These are phyloP conservation scores for Phyllosticta paracitricarpa DNA, from an alignment of 2,329 filamentous ascomycete genomes.

Conservation along the genomic window DNA sequence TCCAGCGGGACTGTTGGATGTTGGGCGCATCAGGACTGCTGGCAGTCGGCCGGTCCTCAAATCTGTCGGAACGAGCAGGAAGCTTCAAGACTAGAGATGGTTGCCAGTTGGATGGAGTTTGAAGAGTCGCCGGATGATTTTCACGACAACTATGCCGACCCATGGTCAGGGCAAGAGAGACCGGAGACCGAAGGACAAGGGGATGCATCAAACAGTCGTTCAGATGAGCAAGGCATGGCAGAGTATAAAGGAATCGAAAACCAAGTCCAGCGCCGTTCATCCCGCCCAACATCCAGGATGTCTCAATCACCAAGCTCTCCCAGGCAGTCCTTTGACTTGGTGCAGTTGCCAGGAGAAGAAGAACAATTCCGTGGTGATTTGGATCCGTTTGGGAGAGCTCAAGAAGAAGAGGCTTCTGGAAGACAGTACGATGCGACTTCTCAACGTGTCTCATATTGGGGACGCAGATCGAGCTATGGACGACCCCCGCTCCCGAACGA, in stretches of 20 bases:
- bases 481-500: background rate
- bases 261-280: background rate
- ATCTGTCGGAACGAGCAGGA: background rate
- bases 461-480: background rate
- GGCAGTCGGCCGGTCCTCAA: background rate
- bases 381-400: background rate
- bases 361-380: background rate
- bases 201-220: background rate
- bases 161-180: background rate
- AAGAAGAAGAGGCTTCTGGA: background rate
- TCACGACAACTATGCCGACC: background rate
- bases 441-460: background rate
- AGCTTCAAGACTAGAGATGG: background rate
- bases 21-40: background rate
- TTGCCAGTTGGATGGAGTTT: background rate
- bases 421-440: background rate
- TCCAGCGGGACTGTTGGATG: background rate
- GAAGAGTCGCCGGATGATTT: background rate
- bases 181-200: background rate
- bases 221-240: background rate
- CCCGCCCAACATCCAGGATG: background rate
- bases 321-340: background rate
- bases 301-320: background rate
- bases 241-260: background rate
- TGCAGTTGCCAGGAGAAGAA: background rate